Base-by-base conservation (phyloP, 139 green algal species). In the Ettlia oleoabundans region DNA sequence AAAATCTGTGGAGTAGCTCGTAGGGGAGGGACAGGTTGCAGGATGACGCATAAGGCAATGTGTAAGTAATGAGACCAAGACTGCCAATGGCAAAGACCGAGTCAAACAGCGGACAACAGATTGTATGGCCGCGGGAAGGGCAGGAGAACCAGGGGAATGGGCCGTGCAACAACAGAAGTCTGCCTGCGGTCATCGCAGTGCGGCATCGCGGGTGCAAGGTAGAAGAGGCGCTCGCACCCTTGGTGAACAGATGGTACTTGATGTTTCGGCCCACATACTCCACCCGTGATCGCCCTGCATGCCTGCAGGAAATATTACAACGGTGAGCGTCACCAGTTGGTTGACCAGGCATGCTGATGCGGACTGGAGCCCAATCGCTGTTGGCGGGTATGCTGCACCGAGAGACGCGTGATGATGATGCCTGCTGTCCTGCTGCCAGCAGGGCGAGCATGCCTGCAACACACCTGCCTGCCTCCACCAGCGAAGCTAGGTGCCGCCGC, bases 1-100 rank as follows among this genome's bases (percentile, higher is more conserved):
- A 65, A 95, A 94, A 79, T 95, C 92, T 92, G 76, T n/a, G 65
- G 58, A 72, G 32, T 3, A 58, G n/a, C 30, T 28, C 15, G 28
- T 1, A 64, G 22, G 6, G 28, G 47, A 8, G 40, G 15, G 21
- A 5, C 21, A 53, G 35, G 2, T 4, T 32, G 33, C 2, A 69
- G 22, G 52, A 68, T n/a, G 65, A 30, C 13, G 65, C 13, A n/a
- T 15, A 28, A 22, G 65, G 65, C 13, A 72, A 30, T 5, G 18
- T 38, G 62, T 21, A 69, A 33, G 62, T 33, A 19, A 21, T 19
- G 30, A 69, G 62, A 22, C 15, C 18, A 69, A 28, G n/a, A 33
- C 13, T 19, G 30, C 13, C 19, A 15, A 18, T 69, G 62, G 28
- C n/a, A 69, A 28, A 22, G 62, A 37, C 18, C n/a, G 30, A 37